phyloP scores from a whole-genome alignment of 495 filamentous ascomycete genomes.

The Ascobolus immersus region DNA sequence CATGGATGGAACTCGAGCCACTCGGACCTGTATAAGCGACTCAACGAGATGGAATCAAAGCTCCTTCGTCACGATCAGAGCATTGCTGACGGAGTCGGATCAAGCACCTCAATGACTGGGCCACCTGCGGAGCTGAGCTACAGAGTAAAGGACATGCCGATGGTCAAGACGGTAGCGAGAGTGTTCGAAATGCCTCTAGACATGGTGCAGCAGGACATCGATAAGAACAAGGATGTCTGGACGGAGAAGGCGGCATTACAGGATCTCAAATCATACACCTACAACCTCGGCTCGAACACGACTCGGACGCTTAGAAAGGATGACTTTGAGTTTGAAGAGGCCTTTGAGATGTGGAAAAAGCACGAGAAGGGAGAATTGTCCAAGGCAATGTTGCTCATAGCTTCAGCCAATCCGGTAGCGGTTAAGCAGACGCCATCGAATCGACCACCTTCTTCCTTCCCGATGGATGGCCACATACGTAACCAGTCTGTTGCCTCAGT shows the following conservation, averaged over 20 bases:
- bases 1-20: conserved; percentile 34
- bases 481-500: conserved; percentile 43
- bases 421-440: conserved; percentile 32
- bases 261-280: conserved; percentile 81
- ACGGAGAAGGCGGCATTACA: conserved; percentile 73
- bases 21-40: conserved; percentile 52
- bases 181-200: conserved; percentile 56
- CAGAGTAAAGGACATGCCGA: conserved; percentile 85
- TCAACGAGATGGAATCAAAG: conserved; percentile 72
- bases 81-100: conserved; percentile 25
- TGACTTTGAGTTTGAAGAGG: conserved; percentile 81
- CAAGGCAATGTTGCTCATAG: conserved; percentile 73
- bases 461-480: conserved; percentile 30
- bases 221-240: conserved; percentile 54
- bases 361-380: conserved; percentile 57
- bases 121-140: conserved; percentile 60
- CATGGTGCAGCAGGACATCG: conserved; percentile 64
- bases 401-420: conserved; percentile 56
- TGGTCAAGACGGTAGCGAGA: conserved; percentile 61
- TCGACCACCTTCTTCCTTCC: conserved; percentile 3
- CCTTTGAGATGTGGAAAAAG: conserved; percentile 73
- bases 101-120: conserved; percentile 21
- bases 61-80: conserved; percentile 88
- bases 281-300: conserved; percentile 56
- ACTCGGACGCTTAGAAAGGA: conserved; percentile 49